Evolutionary conservation across 495 filamentous ascomycete species (phyloP), one percentile per base, ranked within the genome.

Genomic region (Xeromyces bisporus): DNA sequence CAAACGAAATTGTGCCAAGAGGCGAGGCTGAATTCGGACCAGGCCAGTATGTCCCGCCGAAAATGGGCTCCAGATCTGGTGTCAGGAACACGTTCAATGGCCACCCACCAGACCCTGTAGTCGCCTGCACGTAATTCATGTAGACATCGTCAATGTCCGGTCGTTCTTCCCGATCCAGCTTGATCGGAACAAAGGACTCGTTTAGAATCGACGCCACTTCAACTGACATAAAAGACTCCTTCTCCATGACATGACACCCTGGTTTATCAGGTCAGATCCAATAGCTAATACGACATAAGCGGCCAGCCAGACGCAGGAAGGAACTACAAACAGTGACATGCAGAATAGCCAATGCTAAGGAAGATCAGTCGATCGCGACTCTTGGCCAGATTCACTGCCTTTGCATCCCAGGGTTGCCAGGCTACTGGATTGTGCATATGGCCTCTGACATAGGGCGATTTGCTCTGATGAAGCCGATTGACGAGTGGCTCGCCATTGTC

Each of bases 61-160:
- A 96, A 13, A 97, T 74, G 0, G 89, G 89, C 38, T 93, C 77
- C 4, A 96, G 67, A 42, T 87, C 73, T 0, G 91, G 91, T 0
- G 91, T 96, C 15, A 96, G 64, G 47, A 97, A 96, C 13, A 94
- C 81, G 50, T 94, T 96, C 27, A 97, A 63, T 7, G 89, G 89
- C 91, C 91, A 97, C 15, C 89, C 89, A 2, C 85, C 91, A 1
- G 77, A 83, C 12, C 83, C 84, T 21, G 77, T 92, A 10, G 87
- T 86, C 3, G 86, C 87, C 58, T 93, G 82, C 18, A 91, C 81
- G 57, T 91, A 97, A 56, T 93, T 93, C 80, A 94, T 92, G 50
- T 96, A 97, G 35, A 96, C 85, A 31, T 83, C 77, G 48, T 97
- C 89, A 41, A 96, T 71, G 49, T 96, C 86, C 1, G 91, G 89